Conservation (phyloP, 257 asterid genomes). For the Solanum peruvianum region DNA sequence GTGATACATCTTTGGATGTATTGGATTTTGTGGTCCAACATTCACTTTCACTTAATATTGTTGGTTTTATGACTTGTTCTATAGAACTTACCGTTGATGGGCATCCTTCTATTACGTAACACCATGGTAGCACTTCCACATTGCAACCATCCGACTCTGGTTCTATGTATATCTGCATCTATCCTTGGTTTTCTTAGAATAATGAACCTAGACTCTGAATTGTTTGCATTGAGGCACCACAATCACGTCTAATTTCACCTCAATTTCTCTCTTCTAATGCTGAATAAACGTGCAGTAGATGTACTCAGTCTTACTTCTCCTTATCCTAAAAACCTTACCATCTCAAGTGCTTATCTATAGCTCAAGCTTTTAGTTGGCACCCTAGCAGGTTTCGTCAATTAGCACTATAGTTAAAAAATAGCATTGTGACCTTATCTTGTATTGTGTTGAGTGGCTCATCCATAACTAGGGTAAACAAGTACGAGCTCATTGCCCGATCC, state of each 20-base stretch:
- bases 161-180: neutral
- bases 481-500: neutral
- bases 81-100: neutral
- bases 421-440: neutral
- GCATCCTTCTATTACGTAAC: neutral
- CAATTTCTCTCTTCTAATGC: neutral
- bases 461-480: neutral
- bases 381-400: neutral
- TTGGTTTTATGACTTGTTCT: neutral
- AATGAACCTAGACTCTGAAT: neutral
- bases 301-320: neutral
- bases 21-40: neutral
- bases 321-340: neutral
- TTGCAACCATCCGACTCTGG: neutral
- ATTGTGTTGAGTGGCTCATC: neutral
- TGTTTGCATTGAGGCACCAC: neutral
- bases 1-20: neutral
- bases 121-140: neutral
- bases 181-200: neutral
- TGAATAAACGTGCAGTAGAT: neutral
- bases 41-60: neutral
- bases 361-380: neutral
- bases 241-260: neutral
- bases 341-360: neutral
- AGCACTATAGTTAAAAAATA: neutral